Evolutionary conservation across 2,329 filamentous ascomycete species (phyloP).

Genomic region (Neophaeococcomyces mojaviensis): DNA sequence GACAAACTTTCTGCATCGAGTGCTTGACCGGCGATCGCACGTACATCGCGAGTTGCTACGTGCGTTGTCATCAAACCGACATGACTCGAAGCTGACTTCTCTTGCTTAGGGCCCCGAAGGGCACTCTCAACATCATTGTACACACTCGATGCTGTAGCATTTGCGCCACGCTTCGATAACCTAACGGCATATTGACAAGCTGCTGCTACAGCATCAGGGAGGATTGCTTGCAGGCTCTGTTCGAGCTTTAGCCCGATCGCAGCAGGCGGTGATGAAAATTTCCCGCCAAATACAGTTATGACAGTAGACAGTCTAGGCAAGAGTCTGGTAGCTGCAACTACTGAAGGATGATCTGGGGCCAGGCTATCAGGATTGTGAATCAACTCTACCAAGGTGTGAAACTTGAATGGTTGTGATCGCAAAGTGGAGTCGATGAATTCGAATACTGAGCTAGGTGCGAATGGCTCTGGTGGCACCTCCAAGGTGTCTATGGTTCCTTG

Average conservation of each 20-base stretch:
- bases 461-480: slow-evolving; percentile 43
- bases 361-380: background rate
- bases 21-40: slow-evolving; percentile 57
- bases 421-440: slow-evolving; percentile 40
- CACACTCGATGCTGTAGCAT: background rate
- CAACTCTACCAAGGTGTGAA: slow-evolving; percentile 6
- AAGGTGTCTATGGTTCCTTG: slow-evolving; percentile 39
- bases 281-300: slow-evolving; percentile 11
- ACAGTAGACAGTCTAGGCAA: background rate
- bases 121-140: no score
- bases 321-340: background rate
- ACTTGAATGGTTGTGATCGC: slow-evolving; percentile 1
- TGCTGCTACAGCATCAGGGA: slow-evolving; percentile 62
- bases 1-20: slow-evolving; percentile 44
- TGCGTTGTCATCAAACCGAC: slow-evolving; percentile 35
- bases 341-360: background rate
- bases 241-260: background rate
- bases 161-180: slow-evolving; percentile 65
- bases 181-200: slow-evolving; percentile 64
- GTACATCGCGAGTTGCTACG: slow-evolving; percentile 64
- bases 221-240: background rate
- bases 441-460: slow-evolving; percentile 53
- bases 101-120: no score
- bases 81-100: background rate
- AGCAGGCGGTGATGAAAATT: slow-evolving; percentile 26